A percentile compares a stretch with the other conserved stretches of the same genome.
Conservation (phyloP, 2,329 filamentous ascomycete species). For the Fusarium sambucinum region DNA sequence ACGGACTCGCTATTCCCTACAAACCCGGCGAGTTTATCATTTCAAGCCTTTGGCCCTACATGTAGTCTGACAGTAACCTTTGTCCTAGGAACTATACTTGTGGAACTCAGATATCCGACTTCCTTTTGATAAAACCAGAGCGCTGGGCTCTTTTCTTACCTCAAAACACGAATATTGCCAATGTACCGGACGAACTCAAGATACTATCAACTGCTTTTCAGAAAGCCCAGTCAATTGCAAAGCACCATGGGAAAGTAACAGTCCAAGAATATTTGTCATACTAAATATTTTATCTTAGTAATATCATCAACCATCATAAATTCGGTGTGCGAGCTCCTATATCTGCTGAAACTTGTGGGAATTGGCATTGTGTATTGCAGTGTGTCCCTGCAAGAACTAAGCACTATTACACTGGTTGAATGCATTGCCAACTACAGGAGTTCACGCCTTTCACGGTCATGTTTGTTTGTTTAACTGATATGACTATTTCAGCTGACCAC, state of each 20-base stretch:
- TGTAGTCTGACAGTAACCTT: background rate
- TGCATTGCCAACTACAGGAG: too few relatives aligned
- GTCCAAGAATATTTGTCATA: background rate
- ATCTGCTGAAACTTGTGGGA: background rate
- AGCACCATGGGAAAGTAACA: too few relatives aligned
- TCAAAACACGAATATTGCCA: background rate
- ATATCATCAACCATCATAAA: background rate
- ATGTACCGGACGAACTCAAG: background rate
- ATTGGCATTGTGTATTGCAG: background rate
- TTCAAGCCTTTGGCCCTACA: background rate
- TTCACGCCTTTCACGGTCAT: background rate
- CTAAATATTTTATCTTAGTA: background rate
- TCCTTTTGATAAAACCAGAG: background rate
- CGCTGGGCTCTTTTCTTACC: background rate
- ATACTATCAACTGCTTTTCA: background rate
- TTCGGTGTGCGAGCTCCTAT: background rate
- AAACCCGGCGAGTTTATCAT: background rate
- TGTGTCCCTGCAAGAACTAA: too few relatives aligned
- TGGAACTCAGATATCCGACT: background rate
- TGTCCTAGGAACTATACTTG: too few relatives aligned
- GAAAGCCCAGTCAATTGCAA: background rate
- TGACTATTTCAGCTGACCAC: background rate
- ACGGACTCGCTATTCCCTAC: too few relatives aligned
- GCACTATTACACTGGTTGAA: too few relatives aligned
- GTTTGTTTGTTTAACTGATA: background rate